Conservation (phyloP, 495 filamentous ascomycete species). For the Sordaria brevicollis region DNA sequence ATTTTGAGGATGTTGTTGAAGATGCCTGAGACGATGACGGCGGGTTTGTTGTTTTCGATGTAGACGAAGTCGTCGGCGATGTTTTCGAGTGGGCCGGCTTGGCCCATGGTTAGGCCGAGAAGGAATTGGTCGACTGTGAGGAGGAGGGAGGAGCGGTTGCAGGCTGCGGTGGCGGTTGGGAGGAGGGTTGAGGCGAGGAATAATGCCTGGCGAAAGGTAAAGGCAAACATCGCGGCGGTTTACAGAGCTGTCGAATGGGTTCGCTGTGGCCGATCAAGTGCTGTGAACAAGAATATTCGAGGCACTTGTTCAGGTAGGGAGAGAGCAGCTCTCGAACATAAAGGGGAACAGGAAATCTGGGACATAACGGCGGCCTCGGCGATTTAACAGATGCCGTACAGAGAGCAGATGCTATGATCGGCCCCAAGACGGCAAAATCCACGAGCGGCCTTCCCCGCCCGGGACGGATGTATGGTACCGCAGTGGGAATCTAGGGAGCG, state of each 20-base stretch:
- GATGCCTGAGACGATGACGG: conserved; percentile 15
- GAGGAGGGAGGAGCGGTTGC: background rate
- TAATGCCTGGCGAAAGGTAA: no score
- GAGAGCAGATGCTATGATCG: background rate
- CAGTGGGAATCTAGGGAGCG: no score
- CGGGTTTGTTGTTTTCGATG: conserved; percentile 20
- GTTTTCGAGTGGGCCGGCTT: background rate
- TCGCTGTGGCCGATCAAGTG: background rate
- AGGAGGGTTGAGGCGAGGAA: background rate
- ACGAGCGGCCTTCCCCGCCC: background rate
- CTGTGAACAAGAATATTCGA: background rate
- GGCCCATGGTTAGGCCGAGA: background rate
- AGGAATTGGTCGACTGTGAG: background rate
- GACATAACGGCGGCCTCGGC: background rate
- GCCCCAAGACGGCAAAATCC: background rate
- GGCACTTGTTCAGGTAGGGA: fast-evolving
- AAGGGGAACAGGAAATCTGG: no score
- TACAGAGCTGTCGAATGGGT: background rate
- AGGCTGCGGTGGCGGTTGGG: background rate
- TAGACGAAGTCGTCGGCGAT: conserved; percentile 10
- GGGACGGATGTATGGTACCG: background rate
- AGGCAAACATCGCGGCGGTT: background rate
- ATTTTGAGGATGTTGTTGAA: conserved; percentile 20
- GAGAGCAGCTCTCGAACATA: background rate
- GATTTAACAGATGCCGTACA: background rate